These are phyloP conservation scores for Hypoxylon sp. DNA, from an alignment of 2,329 filamentous ascomycete species.

Conservation along the genomic window DNA sequence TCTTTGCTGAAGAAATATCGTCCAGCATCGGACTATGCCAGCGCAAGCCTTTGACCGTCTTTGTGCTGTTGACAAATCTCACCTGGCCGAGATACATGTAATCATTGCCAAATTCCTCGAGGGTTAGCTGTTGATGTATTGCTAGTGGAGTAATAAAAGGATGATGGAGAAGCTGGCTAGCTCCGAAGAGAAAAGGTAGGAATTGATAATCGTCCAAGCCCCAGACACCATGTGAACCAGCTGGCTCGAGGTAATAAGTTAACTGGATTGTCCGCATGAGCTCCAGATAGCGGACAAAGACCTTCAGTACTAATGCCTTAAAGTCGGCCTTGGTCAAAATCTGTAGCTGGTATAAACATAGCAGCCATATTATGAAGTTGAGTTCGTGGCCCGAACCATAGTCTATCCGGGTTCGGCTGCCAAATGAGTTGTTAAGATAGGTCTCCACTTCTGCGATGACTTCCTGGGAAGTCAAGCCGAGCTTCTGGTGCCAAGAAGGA, in stretches of 20 bases:
- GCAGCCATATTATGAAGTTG: slow-evolving; percentile 95
- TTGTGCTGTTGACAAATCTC: slow-evolving; percentile 93
- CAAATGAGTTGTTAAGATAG: slow-evolving; percentile 87
- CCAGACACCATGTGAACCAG: slow-evolving; percentile 97
- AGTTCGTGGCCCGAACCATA: slow-evolving; percentile 98
- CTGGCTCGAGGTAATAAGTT: slow-evolving; percentile 96
- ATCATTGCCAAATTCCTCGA: slow-evolving; percentile 87
- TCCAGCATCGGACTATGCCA: slow-evolving; percentile 99
- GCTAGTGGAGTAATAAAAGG: slow-evolving; percentile 81
- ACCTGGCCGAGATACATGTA: slow-evolving; percentile 95
- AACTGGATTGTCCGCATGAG: slow-evolving; percentile 91
- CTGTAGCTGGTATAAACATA: slow-evolving; percentile 88
- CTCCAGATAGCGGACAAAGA: slow-evolving; percentile 85
- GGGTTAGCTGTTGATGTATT: slow-evolving; percentile 88
- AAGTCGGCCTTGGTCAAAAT: slow-evolving; percentile 76
- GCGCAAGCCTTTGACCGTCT: slow-evolving; percentile 91
- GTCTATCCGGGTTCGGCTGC: slow-evolving; percentile 88
- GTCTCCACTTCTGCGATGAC: slow-evolving; percentile 79
- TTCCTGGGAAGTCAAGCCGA: slow-evolving; percentile 65
- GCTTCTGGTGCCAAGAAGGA: slow-evolving; percentile 71
- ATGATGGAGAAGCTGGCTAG: slow-evolving; percentile 88
- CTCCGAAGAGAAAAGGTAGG: slow-evolving; percentile 93
- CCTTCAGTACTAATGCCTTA: slow-evolving; percentile 77
- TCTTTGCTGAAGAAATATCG: slow-evolving; percentile 91
- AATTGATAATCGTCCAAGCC: slow-evolving; percentile 98